Evolutionary conservation across 345 rosid genomes (phyloP).

Genomic region (Boechera retrofracta): DNA sequence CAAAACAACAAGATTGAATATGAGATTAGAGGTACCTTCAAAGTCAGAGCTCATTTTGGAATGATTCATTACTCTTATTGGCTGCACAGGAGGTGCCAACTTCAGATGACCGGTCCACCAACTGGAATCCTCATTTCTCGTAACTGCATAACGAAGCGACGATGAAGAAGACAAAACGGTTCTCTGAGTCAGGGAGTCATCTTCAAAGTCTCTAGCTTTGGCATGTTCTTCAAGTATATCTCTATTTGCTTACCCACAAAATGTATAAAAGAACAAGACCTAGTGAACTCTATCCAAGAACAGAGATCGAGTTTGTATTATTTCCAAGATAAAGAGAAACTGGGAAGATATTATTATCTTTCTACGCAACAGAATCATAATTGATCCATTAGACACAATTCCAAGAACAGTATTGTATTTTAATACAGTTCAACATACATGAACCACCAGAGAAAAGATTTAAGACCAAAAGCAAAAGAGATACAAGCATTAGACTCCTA

Average conservation of each 20-base stretch:
- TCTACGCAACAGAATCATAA: constrained; percentile 15
- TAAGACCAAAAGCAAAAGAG: constrained; percentile 41
- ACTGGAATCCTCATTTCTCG: constrained; percentile 65
- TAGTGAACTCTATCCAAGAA: constrained; percentile 33
- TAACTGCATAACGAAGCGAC: constrained; percentile 64
- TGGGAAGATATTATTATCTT: constrained; percentile 22
- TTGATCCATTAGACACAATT: constrained; percentile 24
- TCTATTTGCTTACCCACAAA: constrained; percentile 23
- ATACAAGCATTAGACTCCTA: constrained; percentile 33
- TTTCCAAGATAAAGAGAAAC: constrained; percentile 26
- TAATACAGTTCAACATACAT: constrained; percentile 37
- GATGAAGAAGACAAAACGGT: constrained; percentile 9
- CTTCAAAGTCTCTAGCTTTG: constrained; percentile 32
- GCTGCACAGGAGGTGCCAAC: constrained; percentile 77
- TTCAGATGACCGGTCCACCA: constrained; percentile 82
- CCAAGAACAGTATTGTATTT: constrained; percentile 25
- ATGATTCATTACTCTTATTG: constrained; percentile 72
- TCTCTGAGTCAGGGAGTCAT: constrained; percentile 9
- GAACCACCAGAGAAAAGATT: constrained; percentile 37
- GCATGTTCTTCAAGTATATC: constrained; percentile 27
- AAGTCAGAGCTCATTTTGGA: constrained; percentile 74
- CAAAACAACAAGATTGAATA: constrained; percentile 66
- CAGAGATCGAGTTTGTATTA: constrained; percentile 31
- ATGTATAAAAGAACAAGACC: constrained; percentile 35
- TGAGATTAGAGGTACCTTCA: constrained; percentile 68